Evolutionary conservation across 1,139 yeast genomes (phyloP), one percentile per base, ranked within the genome.

Genomic region (Kluyveromyces sp.): DNA sequence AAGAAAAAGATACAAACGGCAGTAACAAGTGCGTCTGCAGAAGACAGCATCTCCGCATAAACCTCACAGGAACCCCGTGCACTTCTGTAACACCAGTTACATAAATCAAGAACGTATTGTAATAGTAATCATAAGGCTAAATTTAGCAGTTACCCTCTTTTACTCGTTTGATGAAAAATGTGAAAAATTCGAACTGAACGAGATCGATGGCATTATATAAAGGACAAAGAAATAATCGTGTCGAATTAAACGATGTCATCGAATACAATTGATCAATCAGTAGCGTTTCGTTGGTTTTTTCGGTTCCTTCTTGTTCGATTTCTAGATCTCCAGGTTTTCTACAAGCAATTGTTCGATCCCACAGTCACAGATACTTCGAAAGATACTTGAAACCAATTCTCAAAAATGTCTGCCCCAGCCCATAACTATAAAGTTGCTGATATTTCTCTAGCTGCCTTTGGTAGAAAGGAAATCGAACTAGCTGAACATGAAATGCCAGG

Each of bases 401-500:
- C n/a, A 35, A 61, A 43, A 51, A 74, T 75, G 79, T 71, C 79
- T 60, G 70, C 76, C 51, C 78, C 78, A 61, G 77, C 78, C 58
- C 71, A 68, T 55, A 84, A 82, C 74, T 92, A 82, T 80, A 92
- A 94, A 74, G 96, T 92, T 69, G 95, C 98, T 65, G 99, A 92
- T 72, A 84, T 94, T 73, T 86, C 96, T 61, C 81, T 92, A 60
- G 98, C 99, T 66, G 98, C 98, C 66, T 92, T 92, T 72, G 99
- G 99, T 75, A 88, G 98, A 80, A 94, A 92, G 75, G 99, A 92
- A 75, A 92, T 92, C 66, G 97, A 92, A 74, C 81, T 92, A 69
- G 92, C 98, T 56, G 98, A 94, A 78, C 92, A 92, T 70, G 98
- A 92, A 75, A 94, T 94, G 98, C 98, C 98, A 61, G 99, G 99